These are phyloP conservation scores for Novymonas esmeraldas DNA, from an alignment of 208 protist species.

Conservation along the genomic window DNA sequence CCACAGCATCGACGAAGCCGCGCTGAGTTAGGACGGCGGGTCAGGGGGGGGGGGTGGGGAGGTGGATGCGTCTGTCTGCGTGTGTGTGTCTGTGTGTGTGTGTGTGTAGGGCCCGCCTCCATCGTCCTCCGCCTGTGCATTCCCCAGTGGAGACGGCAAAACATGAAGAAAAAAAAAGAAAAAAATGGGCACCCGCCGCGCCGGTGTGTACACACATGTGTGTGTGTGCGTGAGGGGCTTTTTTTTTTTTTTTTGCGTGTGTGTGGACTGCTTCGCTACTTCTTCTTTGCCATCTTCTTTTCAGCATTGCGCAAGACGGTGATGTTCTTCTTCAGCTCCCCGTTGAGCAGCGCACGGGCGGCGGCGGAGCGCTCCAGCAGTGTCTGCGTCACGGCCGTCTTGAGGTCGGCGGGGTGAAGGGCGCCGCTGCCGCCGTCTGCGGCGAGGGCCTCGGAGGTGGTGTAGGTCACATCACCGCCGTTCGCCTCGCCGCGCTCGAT, in stretches of 20 bases:
- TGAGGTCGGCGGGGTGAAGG: constrained; percentile 94
- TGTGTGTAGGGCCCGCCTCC: no score
- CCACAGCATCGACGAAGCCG: no score
- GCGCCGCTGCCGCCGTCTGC: constrained; percentile 67
- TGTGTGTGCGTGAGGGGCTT: no score
- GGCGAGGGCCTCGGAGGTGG: constrained; percentile 31
- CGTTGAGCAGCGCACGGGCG: constrained; percentile 46
- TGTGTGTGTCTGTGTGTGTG: no score
- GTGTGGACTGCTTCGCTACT: constrained; percentile 18
- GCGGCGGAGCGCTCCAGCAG: constrained; percentile 45
- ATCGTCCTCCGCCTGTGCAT: no score
- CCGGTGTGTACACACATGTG: no score
- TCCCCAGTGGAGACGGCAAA: no score
- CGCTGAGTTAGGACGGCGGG: no score
- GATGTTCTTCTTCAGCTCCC: constrained; percentile 66
- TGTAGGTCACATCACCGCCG: constrained; percentile 67
- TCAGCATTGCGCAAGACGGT: constrained; percentile 68
- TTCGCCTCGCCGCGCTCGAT: constrained; percentile 69
- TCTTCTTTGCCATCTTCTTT: constrained; percentile 84
- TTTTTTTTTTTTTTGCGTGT: background rate
- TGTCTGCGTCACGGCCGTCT: constrained; percentile 80
- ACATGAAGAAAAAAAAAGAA: no score
- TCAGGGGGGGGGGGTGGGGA: no score
- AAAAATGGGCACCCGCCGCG: no score
- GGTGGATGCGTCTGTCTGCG: no score